Conservation (phyloP, 2,329 filamentous ascomycete genomes). For the Botrytis medusae region DNA sequence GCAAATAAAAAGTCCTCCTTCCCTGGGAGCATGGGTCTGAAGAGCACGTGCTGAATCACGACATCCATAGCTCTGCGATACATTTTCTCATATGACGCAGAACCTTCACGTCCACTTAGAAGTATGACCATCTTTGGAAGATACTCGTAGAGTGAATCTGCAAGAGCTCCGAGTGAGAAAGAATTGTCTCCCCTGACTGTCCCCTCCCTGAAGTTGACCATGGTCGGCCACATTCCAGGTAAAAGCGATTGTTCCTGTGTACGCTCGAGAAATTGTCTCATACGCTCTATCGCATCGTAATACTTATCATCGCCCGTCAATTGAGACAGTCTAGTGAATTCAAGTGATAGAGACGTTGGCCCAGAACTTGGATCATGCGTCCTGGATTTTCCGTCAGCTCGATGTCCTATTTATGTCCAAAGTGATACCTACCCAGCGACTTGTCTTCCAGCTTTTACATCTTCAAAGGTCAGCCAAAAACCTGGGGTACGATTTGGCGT, state of each 20-base stretch:
- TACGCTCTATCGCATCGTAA: conserved; percentile 59
- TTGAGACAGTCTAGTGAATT: conserved; percentile 62
- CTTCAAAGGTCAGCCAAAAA: conserved; percentile 21
- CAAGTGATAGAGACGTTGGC: conserved; percentile 54
- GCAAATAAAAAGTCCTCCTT: conserved; percentile 49
- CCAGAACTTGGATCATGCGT: conserved; percentile 12
- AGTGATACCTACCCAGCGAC: background rate
- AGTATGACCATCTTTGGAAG: conserved; percentile 53
- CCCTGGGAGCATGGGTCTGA: conserved; percentile 45
- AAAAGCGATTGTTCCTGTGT: conserved; percentile 53
- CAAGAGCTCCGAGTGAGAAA: conserved; percentile 54
- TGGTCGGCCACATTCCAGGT: conserved; percentile 61
- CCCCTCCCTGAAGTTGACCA: conserved; percentile 52
- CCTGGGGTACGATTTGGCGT: conserved; percentile 20
- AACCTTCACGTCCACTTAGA: conserved; percentile 14
- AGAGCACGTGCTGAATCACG: conserved; percentile 46
- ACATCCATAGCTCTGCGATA: conserved; percentile 45
- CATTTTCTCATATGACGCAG: conserved; percentile 42
- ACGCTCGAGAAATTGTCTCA: conserved; percentile 53
- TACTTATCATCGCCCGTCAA: conserved; percentile 58
- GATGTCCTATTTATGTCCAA: background rate
- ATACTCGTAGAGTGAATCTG: conserved; percentile 62
- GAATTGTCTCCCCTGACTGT: conserved; percentile 55
- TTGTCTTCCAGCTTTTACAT: conserved; percentile 10
- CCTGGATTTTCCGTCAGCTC: conserved; percentile 5